Percentiles rank a stretch among this genome's conserved stretches.
Conservation (phyloP, 1,139 yeast genomes). For the Geotrichum siamense region DNA sequence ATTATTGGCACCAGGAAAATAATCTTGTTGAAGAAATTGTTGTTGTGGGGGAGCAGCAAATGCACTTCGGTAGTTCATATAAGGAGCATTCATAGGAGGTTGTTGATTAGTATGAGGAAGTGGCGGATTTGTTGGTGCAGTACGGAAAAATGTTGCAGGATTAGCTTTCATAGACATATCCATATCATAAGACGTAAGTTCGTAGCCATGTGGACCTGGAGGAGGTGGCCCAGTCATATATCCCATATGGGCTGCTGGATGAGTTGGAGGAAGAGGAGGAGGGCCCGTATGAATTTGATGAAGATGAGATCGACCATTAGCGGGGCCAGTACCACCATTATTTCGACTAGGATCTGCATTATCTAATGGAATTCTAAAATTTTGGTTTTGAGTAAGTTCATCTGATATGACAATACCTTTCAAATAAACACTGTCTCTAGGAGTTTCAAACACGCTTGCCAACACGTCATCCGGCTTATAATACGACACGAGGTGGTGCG, state of each 20-base stretch:
- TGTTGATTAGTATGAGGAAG: constrained; percentile 5
- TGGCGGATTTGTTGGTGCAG: constrained; percentile 1
- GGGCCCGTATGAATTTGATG: constrained; percentile 5
- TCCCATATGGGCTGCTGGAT: not conserved
- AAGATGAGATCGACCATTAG: not conserved
- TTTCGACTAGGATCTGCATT: constrained; percentile 24
- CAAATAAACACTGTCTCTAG: constrained; percentile 48
- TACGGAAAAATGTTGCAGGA: constrained; percentile 1
- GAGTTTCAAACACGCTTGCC: constrained; percentile 47
- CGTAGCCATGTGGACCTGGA: constrained; percentile 1
- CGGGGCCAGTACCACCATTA: not conserved
- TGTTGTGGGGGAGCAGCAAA: constrained; percentile 3
- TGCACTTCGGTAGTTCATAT: constrained; percentile 1
- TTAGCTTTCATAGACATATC: constrained; percentile 1
- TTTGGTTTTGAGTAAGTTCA: constrained; percentile 57
- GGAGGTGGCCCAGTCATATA: constrained; percentile 4
- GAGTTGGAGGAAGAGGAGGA: no score
- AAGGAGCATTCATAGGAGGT: constrained; percentile 3
- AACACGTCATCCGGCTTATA: constrained; percentile 7
- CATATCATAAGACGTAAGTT: constrained; percentile 5
- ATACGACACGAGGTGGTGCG: constrained; percentile 65
- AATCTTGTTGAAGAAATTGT: constrained; percentile 1
- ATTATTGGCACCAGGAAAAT: not conserved
- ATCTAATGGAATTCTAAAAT: constrained; percentile 40
- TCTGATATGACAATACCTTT: constrained; percentile 48